phyloP scores from a whole-genome alignment of 2,329 filamentous ascomycete genomes.

The Colletotrichum higginsianum region DNA sequence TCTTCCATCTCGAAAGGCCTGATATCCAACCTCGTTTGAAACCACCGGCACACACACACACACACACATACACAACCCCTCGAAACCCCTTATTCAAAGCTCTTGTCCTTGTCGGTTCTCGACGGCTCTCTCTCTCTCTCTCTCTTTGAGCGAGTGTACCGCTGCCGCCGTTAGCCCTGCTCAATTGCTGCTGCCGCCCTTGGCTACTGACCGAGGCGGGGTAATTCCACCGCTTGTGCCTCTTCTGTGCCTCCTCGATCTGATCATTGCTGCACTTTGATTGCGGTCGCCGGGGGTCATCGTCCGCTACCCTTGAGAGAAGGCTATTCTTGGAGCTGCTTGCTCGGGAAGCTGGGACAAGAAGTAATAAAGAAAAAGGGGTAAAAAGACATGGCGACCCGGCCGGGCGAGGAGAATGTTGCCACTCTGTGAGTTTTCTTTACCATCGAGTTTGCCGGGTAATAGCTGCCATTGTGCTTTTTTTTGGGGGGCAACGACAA shows the following conservation, averaged over 20 bases:
- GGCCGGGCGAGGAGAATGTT: conserved; percentile 65
- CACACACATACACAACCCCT: background rate
- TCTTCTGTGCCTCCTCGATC: conserved; percentile 16
- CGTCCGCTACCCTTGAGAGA: conserved; percentile 14
- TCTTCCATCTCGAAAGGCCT: background rate
- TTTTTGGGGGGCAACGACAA: background rate
- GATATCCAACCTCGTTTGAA: conserved; percentile 14
- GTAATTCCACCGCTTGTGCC: conserved; percentile 35
- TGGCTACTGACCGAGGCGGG: conserved; percentile 40
- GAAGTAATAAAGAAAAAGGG: conserved; percentile 31
- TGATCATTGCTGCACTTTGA: conserved; percentile 8
- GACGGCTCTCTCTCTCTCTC: background rate
- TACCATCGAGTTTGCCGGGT: background rate
- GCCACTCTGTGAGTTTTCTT: conserved; percentile 64
- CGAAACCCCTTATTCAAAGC: conserved; percentile 1
- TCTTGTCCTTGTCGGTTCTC: conserved; percentile 15
- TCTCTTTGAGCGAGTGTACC: background rate
- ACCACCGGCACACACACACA: background rate
- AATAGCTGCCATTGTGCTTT: background rate
- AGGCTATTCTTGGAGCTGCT: conserved; percentile 24
- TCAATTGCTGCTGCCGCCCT: conserved; percentile 31
- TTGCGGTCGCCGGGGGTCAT: background rate
- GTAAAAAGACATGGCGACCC: conserved; percentile 58
- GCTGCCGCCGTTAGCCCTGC: conserved; percentile 10
- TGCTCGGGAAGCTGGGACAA: conserved; percentile 7